phyloP scores from a whole-genome alignment of 2,329 filamentous ascomycete species.

The Berkeleyomyces basicola region DNA sequence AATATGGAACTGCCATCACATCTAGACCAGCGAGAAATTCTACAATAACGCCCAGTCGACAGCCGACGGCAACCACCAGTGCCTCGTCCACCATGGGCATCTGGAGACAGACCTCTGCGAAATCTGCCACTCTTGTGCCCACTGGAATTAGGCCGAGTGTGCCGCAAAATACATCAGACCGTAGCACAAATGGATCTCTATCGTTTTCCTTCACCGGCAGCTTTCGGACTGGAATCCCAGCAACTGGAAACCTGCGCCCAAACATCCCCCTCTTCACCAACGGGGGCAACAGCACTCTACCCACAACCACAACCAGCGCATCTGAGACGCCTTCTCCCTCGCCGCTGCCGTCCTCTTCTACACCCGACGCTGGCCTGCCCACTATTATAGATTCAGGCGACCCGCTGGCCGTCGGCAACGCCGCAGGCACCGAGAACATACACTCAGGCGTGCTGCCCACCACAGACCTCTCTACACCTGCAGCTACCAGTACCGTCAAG shows the following conservation, averaged over 20 bases:
- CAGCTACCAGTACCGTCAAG: background rate
- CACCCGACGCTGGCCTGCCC: background rate
- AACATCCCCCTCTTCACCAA: background rate
- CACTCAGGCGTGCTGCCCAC: background rate
- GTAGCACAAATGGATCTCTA: background rate
- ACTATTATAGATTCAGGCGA: constrained; percentile 11
- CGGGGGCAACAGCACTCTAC: background rate
- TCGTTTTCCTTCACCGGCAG: background rate
- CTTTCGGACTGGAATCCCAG: background rate
- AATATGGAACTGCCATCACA: background rate
- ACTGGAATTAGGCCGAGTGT: background rate
- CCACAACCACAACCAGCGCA: background rate
- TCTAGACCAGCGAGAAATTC: background rate
- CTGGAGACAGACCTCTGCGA: background rate
- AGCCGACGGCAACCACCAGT: background rate
- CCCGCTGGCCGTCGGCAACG: constrained; percentile 14
- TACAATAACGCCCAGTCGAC: background rate
- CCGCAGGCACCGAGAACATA: constrained; percentile 4
- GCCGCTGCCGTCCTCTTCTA: background rate
- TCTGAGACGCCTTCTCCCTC: background rate
- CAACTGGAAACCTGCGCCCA: background rate
- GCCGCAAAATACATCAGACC: too few relatives aligned
- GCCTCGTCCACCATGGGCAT: background rate
- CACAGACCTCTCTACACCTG: background rate
- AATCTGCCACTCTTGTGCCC: background rate